Evolutionary conservation across 2,329 filamentous ascomycete genomes (phyloP).

Genomic region (Alternaria longipes): DNA sequence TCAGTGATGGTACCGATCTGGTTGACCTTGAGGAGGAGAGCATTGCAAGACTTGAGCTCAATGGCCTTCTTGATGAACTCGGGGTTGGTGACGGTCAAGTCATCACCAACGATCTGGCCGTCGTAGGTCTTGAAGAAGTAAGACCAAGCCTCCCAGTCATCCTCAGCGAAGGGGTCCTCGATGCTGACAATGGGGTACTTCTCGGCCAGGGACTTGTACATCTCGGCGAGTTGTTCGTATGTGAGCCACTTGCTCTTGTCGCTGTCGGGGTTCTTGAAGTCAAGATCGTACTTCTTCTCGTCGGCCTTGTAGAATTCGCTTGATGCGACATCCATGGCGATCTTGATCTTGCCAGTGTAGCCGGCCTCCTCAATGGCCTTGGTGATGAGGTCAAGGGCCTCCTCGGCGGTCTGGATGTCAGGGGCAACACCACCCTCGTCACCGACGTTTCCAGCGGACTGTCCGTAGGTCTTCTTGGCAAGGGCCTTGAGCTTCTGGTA

Average conservation of each 20-base stretch:
- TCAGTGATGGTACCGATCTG: constrained; percentile 99
- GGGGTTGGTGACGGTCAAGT: constrained; percentile 99
- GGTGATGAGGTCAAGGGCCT: constrained; percentile 95
- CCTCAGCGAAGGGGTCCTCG: constrained; percentile 99
- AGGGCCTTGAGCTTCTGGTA: constrained; percentile 98
- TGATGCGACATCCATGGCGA: constrained; percentile 98
- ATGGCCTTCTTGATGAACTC: constrained; percentile 99
- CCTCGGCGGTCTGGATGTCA: constrained; percentile 95
- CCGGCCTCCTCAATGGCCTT: constrained; percentile 93
- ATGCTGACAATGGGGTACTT: constrained; percentile 99
- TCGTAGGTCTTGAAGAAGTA: constrained; percentile 99
- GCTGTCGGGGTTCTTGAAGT: constrained; percentile 99
- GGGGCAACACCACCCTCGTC: constrained; percentile 99
- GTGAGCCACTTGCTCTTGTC: constrained; percentile 98
- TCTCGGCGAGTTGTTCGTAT: constrained; percentile 93
- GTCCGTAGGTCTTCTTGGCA: constrained; percentile 99
- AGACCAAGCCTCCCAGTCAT: constrained; percentile 99
- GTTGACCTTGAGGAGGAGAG: constrained; percentile 99
- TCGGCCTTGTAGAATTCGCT: constrained; percentile 98
- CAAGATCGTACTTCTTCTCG: constrained; percentile 99
- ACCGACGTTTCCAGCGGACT: constrained; percentile 98
- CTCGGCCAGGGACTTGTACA: constrained; percentile 86
- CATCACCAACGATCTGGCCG: constrained; percentile 98
- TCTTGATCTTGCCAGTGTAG: constrained; percentile 95
- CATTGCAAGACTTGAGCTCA: constrained; percentile 98